Evolutionary conservation across 805 yeast genomes (phyloP).

Genomic region (Starmerella powellii): DNA sequence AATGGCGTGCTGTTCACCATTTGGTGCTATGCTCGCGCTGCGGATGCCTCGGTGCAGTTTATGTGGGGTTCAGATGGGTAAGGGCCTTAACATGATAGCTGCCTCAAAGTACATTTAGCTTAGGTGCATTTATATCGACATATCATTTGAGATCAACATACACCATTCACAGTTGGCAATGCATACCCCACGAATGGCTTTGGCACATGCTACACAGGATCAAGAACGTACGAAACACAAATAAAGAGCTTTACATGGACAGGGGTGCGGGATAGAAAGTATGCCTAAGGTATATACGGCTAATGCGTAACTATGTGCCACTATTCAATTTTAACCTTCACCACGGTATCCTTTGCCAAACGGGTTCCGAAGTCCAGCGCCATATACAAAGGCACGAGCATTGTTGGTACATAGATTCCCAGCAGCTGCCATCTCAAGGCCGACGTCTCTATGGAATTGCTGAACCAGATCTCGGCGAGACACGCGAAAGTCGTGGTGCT

Average conservation of each 20-base stretch:
- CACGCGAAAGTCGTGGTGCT: conserved; percentile 68
- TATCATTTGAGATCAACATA: no score
- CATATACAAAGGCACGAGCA: conserved; percentile 50
- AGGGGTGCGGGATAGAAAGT: no score
- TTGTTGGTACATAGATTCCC: conserved; percentile 56
- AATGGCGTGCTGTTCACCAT: not conserved
- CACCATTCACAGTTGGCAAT: no score
- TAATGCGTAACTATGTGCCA: not conserved
- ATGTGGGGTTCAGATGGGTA: not conserved
- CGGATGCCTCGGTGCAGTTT: not conserved
- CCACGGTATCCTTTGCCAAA: conserved; percentile 6
- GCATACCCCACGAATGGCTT: no score
- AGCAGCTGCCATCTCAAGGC: conserved; percentile 36
- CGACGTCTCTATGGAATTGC: conserved; percentile 30
- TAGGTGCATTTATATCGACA: no score
- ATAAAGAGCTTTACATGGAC: no score
- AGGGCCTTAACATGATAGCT: not conserved
- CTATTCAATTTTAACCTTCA: not conserved
- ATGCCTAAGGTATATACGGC: no score
- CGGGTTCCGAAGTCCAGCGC: conserved; percentile 34
- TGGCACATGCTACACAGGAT: no score
- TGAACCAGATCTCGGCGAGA: conserved; percentile 27
- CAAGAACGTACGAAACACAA: no score
- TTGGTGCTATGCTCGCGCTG: not conserved
- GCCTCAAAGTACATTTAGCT: not conserved